Base-by-base conservation (phyloP, 1,139 yeast genomes). In the Nakaseomyces uthaithaninus region DNA sequence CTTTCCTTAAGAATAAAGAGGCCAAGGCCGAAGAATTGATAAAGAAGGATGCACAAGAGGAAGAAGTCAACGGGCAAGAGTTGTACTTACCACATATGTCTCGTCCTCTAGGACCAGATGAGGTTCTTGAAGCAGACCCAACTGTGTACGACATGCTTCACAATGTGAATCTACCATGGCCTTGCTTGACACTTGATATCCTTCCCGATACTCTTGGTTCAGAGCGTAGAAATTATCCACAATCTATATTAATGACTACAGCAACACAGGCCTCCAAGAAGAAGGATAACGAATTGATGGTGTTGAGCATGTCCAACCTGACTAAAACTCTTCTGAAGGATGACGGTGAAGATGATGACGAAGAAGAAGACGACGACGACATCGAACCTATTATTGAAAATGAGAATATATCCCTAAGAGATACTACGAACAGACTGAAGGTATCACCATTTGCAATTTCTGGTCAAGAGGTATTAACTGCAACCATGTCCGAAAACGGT, bases 91-190 rank as follows among this genome's bases (percentile, higher is more conserved):
- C 97, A 19, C 94, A 87, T 59, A 74, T 77, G 64, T 81, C 93
- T 23, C 79, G 77, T 53, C 95, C 95, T 4, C 69, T 91, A 49
- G 97, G 95, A 1, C 94, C 95, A 2, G 94, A 87, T 65, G 98
- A 91, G 66, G 94, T 83, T 8, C 71, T 91, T 59, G 97, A 91
- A 65, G 95, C 98, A 1, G 98, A 91, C 65, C 95, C 95, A 42
- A 71, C 91, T 12, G 95, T 91, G 3, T 91, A 93, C 60, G 95
- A 91, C 56, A 89, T 91, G 97, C 69, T 91, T 45, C 99, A 91
- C 64, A 85, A 85, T 55, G 85, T 91, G 47, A 85, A 84, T 60
- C 69, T 91, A 61, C 94, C 95, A 54, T 91, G 98, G 97, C 97
- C 99, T 16, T 87, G 96, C 65, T 68, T 91, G 57, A 85, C 96